These are phyloP conservation scores for Pholiota conissans DNA, from an alignment of 768 basidiomycete species.

Conservation along the genomic window DNA sequence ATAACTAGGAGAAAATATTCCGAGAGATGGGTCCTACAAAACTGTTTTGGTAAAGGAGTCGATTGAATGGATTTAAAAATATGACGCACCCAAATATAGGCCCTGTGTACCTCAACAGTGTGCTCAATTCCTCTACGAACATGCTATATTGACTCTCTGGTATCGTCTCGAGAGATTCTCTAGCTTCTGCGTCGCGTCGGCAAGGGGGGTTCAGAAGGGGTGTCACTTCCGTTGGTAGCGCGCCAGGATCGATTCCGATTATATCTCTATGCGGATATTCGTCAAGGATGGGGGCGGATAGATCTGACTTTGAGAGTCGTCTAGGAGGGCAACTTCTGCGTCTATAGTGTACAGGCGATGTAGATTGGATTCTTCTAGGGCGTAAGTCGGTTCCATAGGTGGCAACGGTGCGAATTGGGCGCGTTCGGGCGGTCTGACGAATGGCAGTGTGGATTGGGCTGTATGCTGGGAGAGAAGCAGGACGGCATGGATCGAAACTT, in stretches of 20 bases:
- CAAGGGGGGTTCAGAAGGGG: neutral
- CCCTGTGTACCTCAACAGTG: neutral
- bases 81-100: constrained; percentile 2
- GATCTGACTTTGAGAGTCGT: neutral
- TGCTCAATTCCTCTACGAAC: neutral
- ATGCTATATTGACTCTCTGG: neutral
- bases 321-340: constrained; percentile 1
- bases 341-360: neutral
- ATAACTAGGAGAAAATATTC: constrained; percentile 83
- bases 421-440: neutral
- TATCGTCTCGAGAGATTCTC: neutral
- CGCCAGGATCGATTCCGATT: constrained; percentile 1
- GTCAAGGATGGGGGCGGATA: neutral
- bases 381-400: neutral
- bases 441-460: constrained; percentile 1
- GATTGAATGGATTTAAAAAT: neutral
- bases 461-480: neutral
- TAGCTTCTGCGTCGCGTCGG: neutral
- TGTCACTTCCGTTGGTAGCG: neutral
- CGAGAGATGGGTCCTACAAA: constrained; percentile 63
- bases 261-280: neutral
- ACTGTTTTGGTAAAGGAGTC: neutral
- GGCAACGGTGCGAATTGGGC: neutral
- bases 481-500: neutral
- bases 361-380: neutral